Evolutionary conservation across 306 rosid species (phyloP).

Genomic region (Vigna hirtella): DNA sequence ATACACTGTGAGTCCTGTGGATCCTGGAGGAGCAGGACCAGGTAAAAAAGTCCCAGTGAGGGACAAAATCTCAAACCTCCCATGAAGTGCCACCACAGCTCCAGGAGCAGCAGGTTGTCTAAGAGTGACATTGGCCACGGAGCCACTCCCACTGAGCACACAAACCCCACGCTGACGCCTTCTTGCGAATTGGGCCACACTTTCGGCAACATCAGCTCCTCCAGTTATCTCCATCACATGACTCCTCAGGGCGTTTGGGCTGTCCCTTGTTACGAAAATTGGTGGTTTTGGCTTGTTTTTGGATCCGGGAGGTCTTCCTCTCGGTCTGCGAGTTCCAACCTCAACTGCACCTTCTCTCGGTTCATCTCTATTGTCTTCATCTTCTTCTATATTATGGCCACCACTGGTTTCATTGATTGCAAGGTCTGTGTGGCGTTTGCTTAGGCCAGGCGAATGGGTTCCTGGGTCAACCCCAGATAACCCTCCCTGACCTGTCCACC

Average conservation of each 20-base stretch:
- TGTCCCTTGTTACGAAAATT: slow-evolving; percentile 83
- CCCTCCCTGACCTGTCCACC: slow-evolving; percentile 92
- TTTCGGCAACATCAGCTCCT: slow-evolving; percentile 87
- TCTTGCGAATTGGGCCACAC: slow-evolving; percentile 82
- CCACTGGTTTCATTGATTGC: slow-evolving; percentile 64
- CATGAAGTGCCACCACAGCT: slow-evolving; percentile 84
- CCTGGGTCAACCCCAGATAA: slow-evolving; percentile 78
- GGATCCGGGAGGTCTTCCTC: slow-evolving; percentile 97
- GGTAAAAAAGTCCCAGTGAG: slow-evolving; percentile 87
- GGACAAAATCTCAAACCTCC: slow-evolving; percentile 89
- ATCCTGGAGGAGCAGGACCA: slow-evolving; percentile 89
- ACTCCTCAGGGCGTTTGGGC: slow-evolving; percentile 90
- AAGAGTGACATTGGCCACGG: slow-evolving; percentile 85
- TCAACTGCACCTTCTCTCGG: slow-evolving; percentile 89
- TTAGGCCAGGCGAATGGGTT: slow-evolving; percentile 59
- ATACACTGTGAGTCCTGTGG: slow-evolving; percentile 86
- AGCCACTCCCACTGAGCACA: slow-evolving; percentile 91
- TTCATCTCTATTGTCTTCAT: slow-evolving; percentile 61
- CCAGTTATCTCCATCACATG: slow-evolving; percentile 91
- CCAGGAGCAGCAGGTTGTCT: slow-evolving; percentile 87
- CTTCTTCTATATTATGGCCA: slow-evolving; percentile 53
- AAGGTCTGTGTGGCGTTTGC: slow-evolving; percentile 63
- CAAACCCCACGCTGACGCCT: slow-evolving; percentile 95
- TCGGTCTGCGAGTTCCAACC: slow-evolving; percentile 72
- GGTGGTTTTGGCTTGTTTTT: slow-evolving; percentile 97